These are phyloP conservation scores for Raphanus raphanistrum DNA, from an alignment of 345 rosid genomes.

Conservation along the genomic window DNA sequence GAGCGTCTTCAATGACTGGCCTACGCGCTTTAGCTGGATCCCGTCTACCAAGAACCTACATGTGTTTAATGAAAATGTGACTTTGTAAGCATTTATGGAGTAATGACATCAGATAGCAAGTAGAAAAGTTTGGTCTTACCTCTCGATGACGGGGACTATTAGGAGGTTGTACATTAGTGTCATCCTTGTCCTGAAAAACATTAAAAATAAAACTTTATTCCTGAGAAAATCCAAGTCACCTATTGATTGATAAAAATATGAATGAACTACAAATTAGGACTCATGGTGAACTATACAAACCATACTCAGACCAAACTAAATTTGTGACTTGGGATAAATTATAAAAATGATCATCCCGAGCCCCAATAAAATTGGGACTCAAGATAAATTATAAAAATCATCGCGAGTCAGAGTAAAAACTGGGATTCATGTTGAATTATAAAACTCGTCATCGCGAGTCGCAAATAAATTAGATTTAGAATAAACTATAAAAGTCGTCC, in stretches of 20 bases:
- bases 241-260: neutral
- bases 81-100: neutral
- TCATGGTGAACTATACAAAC: neutral
- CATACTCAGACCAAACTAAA: neutral
- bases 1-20: conserved; percentile 73
- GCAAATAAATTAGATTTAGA: neutral
- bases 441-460: neutral
- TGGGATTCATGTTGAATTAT: neutral
- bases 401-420: neutral
- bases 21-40: conserved; percentile 54
- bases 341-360: neutral
- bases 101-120: neutral
- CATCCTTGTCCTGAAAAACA: conserved; percentile 3
- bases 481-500: neutral
- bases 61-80: neutral
- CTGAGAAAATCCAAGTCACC: neutral
- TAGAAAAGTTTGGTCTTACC: conserved; percentile 12
- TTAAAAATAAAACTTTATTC: neutral
- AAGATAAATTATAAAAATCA: neutral
- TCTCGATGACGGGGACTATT: conserved; percentile 20
- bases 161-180: conserved; percentile 1
- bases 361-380: neutral
- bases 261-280: neutral
- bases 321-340: neutral
- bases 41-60: conserved; percentile 71